These are phyloP conservation scores for Leptosphaerulina australis DNA, from an alignment of 2,329 filamentous ascomycete genomes.

Conservation along the genomic window DNA sequence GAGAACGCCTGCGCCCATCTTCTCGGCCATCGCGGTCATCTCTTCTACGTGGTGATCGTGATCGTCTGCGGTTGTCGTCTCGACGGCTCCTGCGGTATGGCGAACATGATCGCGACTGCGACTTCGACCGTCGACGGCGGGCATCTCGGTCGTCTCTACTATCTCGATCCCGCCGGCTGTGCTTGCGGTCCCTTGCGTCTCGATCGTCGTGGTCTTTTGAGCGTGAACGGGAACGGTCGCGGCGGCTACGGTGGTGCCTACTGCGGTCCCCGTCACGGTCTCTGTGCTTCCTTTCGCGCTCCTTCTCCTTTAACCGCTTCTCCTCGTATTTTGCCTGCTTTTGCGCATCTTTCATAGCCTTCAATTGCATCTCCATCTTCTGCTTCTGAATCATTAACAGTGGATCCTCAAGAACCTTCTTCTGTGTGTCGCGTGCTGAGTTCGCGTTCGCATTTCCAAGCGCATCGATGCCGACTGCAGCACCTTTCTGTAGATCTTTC, in stretches of 20 bases:
- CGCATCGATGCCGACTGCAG: constrained; percentile 51
- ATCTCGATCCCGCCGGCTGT: constrained; percentile 30
- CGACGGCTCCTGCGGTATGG: constrained; percentile 31
- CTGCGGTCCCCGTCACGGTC: constrained; percentile 39
- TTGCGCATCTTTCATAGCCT: constrained; percentile 65
- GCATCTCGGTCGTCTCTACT: constrained; percentile 25
- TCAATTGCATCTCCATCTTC: constrained; percentile 66
- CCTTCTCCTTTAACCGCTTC: constrained; percentile 44
- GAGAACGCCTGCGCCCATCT: constrained; percentile 31
- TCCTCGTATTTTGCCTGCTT: constrained; percentile 47
- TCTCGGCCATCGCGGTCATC: constrained; percentile 27
- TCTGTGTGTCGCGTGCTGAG: constrained; percentile 76
- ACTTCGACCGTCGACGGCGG: constrained; percentile 30
- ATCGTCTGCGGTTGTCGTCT: constrained; percentile 22
- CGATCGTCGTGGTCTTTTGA: constrained; percentile 37
- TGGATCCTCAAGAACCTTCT: constrained; percentile 89
- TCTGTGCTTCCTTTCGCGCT: constrained; percentile 57
- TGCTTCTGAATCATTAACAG: constrained; percentile 91
- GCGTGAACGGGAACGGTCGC: constrained; percentile 46
- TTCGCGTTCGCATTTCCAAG: constrained; percentile 68
- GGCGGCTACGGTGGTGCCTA: constrained; percentile 35
- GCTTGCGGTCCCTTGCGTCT: constrained; percentile 40
- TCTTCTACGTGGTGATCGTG: constrained; percentile 22
- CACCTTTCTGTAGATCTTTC: constrained; percentile 72
- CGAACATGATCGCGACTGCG: constrained; percentile 31